Evolutionary conservation across 352 stramenopile genomes (phyloP).

Genomic region (Aphanomyces euteiches): DNA sequence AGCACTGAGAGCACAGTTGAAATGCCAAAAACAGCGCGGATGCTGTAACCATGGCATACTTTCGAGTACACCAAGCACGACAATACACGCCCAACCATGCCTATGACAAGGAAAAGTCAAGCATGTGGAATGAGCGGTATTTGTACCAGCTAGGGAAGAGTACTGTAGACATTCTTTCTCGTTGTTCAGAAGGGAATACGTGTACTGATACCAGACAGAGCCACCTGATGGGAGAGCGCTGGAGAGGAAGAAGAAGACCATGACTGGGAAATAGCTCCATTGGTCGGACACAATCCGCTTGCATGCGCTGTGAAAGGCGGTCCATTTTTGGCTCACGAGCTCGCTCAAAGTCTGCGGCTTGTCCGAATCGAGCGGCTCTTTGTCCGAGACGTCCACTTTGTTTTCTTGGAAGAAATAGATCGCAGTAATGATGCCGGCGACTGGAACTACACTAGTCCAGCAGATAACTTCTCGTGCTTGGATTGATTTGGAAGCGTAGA

Average conservation of each 20-base stretch:
- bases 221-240: constrained; percentile 61
- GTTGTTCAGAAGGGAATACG: constrained; percentile 53
- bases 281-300: constrained; percentile 17
- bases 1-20: constrained; percentile 64
- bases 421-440: constrained; percentile 39
- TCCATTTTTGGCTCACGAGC: constrained; percentile 5
- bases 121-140: not conserved
- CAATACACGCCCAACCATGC: constrained; percentile 64
- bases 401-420: constrained; percentile 20
- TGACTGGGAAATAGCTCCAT: constrained; percentile 38
- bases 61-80: constrained; percentile 73
- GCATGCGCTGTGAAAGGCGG: not conserved
- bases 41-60: constrained; percentile 55
- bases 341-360: not conserved
- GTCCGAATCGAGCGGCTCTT: not conserved
- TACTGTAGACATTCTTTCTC: constrained; percentile 72
- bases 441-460: constrained; percentile 56
- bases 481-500: constrained; percentile 60
- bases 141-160: constrained; percentile 42
- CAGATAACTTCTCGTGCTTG: constrained; percentile 50
- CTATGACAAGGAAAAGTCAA: constrained; percentile 18
- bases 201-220: constrained; percentile 81
- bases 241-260: constrained; percentile 81
- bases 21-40: constrained; percentile 68
- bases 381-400: not conserved